These are phyloP conservation scores for Pestalotiopsis sp. DNA, from an alignment of 2,329 filamentous ascomycete species.

Conservation along the genomic window DNA sequence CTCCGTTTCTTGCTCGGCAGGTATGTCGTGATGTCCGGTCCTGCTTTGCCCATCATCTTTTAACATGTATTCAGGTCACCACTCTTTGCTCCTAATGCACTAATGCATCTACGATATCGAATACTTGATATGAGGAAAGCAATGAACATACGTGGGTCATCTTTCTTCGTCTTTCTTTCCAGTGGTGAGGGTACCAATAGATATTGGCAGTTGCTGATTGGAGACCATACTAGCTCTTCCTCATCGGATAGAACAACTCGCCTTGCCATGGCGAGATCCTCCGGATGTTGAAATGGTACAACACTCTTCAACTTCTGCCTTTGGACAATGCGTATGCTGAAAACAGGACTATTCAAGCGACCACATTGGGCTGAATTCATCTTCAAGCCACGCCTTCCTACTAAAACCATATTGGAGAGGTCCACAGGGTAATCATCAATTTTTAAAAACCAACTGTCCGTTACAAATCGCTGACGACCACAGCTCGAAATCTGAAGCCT, in stretches of 20 bases:
- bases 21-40: conserved; percentile 32
- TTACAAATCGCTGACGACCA: background rate
- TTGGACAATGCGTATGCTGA: background rate
- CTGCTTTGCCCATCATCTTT: background rate
- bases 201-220: background rate
- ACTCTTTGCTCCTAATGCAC: conserved; percentile 56
- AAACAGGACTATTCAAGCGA: conserved; percentile 33
- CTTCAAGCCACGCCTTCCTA: conserved; percentile 55
- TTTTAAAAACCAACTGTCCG: background rate
- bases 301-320: background rate
- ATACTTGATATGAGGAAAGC: conserved; percentile 54
- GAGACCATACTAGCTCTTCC: conserved; percentile 23
- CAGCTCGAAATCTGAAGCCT: conserved; percentile 25
- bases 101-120: conserved; percentile 50
- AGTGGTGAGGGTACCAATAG: background rate
- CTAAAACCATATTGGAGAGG: conserved; percentile 50
- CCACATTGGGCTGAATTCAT: conserved; percentile 64
- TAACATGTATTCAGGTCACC: conserved; percentile 41
- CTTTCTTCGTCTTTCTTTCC: conserved; percentile 13
- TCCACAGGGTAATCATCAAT: conserved; percentile 28
- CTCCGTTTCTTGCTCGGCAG: conserved; percentile 50
- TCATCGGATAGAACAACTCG: conserved; percentile 25
- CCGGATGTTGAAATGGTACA: conserved; percentile 28
- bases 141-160: conserved; percentile 52
- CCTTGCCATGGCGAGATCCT: conserved; percentile 25